phyloP scores from a whole-genome alignment of 2,329 filamentous ascomycete species.

The Diaporthe citrichinensis region DNA sequence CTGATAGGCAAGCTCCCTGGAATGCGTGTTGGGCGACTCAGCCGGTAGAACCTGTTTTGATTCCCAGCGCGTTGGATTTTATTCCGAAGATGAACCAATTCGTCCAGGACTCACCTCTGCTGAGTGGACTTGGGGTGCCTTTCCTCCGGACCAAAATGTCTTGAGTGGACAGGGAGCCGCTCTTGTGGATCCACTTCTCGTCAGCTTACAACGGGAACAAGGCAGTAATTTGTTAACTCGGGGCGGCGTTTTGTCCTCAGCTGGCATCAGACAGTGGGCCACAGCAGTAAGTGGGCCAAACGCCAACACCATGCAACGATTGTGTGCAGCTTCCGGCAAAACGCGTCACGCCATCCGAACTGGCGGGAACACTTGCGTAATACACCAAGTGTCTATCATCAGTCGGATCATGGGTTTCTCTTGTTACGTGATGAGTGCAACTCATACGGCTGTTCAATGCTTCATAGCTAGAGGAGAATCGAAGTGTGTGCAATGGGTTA shows the following conservation, averaged over 20 bases:
- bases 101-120: not conserved
- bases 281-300: not conserved
- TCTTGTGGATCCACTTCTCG: not conserved
- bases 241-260: not conserved
- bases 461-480: no score
- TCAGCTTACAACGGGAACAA: not conserved
- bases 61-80: no score
- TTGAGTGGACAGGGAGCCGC: not conserved
- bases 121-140: no score
- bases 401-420: not conserved
- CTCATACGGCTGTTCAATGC: not conserved
- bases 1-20: no score
- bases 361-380: not conserved
- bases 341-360: not conserved
- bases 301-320: not conserved
- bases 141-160: not conserved
- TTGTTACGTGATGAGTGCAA: not conserved
- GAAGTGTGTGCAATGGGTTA: no score
- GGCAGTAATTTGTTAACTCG: not conserved
- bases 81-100: not conserved
- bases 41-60: no score
- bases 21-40: not conserved
- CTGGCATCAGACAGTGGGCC: not conserved
- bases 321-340: not conserved
- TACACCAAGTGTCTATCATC: not conserved